phyloP scores from a whole-genome alignment of 306 rosid genomes.

The Malus sylvestris region DNA sequence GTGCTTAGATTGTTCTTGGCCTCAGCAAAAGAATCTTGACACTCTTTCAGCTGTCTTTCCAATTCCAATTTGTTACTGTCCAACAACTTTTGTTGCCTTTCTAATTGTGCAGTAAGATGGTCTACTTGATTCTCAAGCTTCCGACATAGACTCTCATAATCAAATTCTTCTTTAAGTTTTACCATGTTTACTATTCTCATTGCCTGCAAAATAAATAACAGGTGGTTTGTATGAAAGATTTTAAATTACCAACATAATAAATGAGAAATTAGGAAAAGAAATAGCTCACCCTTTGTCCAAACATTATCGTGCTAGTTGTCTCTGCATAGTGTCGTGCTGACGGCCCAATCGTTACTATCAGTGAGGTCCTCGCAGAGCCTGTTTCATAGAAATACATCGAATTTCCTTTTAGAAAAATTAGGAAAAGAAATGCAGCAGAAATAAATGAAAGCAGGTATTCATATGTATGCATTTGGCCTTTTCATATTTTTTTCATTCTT shows the following conservation, averaged over 20 bases:
- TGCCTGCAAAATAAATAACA: constrained; percentile 37
- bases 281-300: constrained; percentile 62
- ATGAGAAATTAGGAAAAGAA: neutral
- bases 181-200: constrained; percentile 57
- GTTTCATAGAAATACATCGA: neutral
- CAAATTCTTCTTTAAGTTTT: constrained; percentile 61
- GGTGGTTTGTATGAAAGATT: neutral
- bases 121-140: constrained; percentile 65
- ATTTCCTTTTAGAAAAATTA: neutral
- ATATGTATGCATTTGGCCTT: neutral
- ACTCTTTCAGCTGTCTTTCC: constrained; percentile 43
- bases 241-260: neutral
- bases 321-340: constrained; percentile 47
- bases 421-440: neutral
- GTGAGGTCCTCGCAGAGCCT: constrained; percentile 79
- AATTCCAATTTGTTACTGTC: constrained; percentile 31
- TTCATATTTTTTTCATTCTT: neutral
- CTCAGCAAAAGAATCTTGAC: constrained; percentile 35
- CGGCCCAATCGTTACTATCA: constrained; percentile 57
- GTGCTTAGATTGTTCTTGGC: constrained; percentile 32
- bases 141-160: constrained; percentile 60
- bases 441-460: neutral
- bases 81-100: constrained; percentile 51
- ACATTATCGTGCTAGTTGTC: constrained; percentile 60
- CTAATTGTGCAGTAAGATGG: constrained; percentile 51